These are phyloP conservation scores for Tripterygium wilfordii DNA, from an alignment of 177 flowering plant species.

Conservation along the genomic window DNA sequence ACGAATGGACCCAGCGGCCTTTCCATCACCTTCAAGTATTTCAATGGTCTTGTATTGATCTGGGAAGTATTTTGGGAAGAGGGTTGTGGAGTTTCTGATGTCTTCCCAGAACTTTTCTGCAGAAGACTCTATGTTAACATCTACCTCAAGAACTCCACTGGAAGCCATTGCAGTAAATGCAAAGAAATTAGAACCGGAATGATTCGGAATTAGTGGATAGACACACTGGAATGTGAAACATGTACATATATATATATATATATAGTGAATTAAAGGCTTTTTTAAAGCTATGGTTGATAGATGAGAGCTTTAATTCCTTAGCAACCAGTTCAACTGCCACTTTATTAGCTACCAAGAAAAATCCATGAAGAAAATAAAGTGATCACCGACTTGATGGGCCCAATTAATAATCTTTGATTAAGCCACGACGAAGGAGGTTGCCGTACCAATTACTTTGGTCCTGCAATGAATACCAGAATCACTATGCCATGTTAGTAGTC, in stretches of 20 bases:
- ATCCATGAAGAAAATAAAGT: too few species aligned
- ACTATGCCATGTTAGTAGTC: too few species aligned
- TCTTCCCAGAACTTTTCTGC: slow-evolving; percentile 47
- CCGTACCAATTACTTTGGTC: too few species aligned
- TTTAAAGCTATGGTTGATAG: neutral
- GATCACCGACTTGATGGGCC: too few species aligned
- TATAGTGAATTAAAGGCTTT: neutral
- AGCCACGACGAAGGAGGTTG: too few species aligned
- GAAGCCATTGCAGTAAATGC: slow-evolving; percentile 14
- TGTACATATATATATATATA: neutral
- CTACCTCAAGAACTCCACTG: slow-evolving; percentile 41
- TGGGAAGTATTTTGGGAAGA: slow-evolving; percentile 66
- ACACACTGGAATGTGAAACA: too few species aligned
- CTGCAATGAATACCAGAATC: too few species aligned
- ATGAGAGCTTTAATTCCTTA: slow-evolving; percentile 3
- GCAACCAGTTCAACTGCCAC: slow-evolving; percentile 6
- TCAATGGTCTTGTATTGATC: slow-evolving; percentile 60
- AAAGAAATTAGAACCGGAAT: neutral
- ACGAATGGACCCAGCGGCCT: slow-evolving; percentile 48
- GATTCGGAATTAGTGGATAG: neutral
- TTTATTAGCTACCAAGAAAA: neutral
- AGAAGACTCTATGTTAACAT: slow-evolving; percentile 48
- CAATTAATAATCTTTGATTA: too few species aligned
- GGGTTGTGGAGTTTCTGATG: slow-evolving; percentile 40
- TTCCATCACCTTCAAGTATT: slow-evolving; percentile 71